A percentile compares a stretch with the other conserved stretches of the same genome.
These are phyloP conservation scores for Groenewaldozyma auringiensis DNA, from an alignment of 1,139 yeast species.

Conservation along the genomic window DNA sequence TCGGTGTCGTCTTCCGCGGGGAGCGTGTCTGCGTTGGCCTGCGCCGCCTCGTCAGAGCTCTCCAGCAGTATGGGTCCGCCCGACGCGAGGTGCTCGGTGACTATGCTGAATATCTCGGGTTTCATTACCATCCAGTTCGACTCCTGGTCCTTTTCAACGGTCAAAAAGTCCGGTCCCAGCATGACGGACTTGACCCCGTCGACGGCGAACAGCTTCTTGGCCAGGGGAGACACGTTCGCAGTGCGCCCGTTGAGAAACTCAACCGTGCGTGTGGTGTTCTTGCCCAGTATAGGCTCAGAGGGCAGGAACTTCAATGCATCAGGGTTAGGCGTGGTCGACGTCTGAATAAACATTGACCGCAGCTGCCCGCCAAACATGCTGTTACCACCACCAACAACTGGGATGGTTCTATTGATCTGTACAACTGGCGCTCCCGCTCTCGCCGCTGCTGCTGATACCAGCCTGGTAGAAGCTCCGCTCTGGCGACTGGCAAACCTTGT, in stretches of 20 bases:
- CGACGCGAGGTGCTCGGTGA: constrained; percentile 75
- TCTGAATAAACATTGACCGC: constrained; percentile 40
- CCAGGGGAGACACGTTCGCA: constrained; percentile 74
- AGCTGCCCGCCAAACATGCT: background rate
- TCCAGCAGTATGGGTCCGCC: constrained; percentile 51
- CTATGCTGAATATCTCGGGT: constrained; percentile 78
- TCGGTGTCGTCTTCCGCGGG: constrained; percentile 61
- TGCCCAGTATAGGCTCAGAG: constrained; percentile 49
- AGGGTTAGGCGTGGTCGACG: constrained; percentile 78
- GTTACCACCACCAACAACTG: background rate
- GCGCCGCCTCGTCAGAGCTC: constrained; percentile 41
- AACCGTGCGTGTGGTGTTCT: constrained; percentile 37
- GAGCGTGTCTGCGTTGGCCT: constrained; percentile 32
- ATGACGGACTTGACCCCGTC: constrained; percentile 82
- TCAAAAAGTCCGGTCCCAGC: constrained; percentile 83
- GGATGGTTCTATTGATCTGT: background rate
- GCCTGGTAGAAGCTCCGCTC: background rate
- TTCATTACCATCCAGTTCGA: constrained; percentile 68
- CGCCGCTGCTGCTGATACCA: too few species aligned
- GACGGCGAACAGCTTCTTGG: constrained; percentile 65
- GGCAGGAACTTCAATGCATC: constrained; percentile 90
- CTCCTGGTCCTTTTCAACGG: constrained; percentile 60
- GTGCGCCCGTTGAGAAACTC: constrained; percentile 66
- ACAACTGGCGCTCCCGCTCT: too few species aligned
- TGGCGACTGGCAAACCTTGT: background rate